A percentile compares a stretch with the other conserved stretches of the same genome.
Conservation (phyloP, 345 rosid species). For the Hypericum androsaemum region DNA sequence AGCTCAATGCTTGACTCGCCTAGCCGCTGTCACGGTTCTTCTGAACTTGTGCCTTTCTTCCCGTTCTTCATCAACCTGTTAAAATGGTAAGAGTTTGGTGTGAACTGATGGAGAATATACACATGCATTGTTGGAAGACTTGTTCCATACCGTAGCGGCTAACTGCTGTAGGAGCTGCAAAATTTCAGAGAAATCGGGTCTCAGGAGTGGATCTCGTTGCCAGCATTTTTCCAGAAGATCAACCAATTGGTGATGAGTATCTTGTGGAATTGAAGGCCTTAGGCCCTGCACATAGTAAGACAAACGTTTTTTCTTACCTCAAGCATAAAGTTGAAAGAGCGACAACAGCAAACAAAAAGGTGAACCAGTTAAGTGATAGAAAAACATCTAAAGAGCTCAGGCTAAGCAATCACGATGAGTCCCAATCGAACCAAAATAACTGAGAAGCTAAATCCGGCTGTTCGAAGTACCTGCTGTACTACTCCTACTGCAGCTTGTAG, state of each 20-base stretch:
- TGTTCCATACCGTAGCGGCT: constrained; percentile 17
- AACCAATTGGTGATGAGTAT: constrained; percentile 36
- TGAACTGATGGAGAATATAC: neutral
- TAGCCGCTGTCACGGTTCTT: constrained; percentile 8
- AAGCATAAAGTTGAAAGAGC: no score
- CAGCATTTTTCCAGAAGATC: constrained; percentile 55
- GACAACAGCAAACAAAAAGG: no score
- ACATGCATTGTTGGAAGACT: neutral
- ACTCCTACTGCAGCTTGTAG: constrained; percentile 63
- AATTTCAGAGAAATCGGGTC: constrained; percentile 62
- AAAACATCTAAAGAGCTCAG: no score
- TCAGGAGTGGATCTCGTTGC: constrained; percentile 42
- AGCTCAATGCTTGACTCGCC: neutral
- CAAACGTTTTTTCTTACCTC: neutral
- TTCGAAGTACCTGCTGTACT: constrained; percentile 45
- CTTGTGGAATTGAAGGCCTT: constrained; percentile 44
- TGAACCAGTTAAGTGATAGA: neutral
- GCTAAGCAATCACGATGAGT: no score
- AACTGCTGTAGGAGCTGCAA: constrained; percentile 30
- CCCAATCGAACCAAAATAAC: neutral
- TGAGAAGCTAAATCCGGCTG: no score
- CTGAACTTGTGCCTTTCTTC: constrained; percentile 9
- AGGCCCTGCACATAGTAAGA: constrained; percentile 29
- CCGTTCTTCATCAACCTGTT: constrained; percentile 18
- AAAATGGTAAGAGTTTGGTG: constrained; percentile 1